phyloP scores from a whole-genome alignment of 2,329 filamentous ascomycete species.

The Sclerotinia borealis region DNA sequence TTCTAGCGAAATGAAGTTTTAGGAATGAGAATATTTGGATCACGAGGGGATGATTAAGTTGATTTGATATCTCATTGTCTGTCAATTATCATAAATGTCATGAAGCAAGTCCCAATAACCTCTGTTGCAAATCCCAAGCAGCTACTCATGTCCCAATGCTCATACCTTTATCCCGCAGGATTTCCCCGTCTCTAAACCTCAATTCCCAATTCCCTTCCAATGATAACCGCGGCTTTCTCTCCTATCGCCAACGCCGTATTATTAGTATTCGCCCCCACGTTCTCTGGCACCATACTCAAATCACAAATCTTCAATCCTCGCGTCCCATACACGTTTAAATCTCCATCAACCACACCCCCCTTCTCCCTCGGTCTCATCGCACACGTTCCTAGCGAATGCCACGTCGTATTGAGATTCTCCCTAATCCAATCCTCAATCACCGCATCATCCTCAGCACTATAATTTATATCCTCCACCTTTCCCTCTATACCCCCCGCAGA shows the following conservation, averaged over 20 bases:
- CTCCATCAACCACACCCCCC: constrained; percentile 36
- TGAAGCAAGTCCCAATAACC: background rate
- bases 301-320: constrained; percentile 39
- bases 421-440: constrained; percentile 40
- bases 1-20: background rate
- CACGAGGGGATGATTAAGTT: background rate
- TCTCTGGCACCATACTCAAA: constrained; percentile 33
- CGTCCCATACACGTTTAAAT: constrained; percentile 37
- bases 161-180: background rate
- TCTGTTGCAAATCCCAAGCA: background rate
- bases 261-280: constrained; percentile 41
- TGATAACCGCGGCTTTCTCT: constrained; percentile 37
- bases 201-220: constrained; percentile 36
- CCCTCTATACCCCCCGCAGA: constrained; percentile 24
- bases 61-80: background rate
- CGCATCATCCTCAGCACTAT: constrained; percentile 30
- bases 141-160: background rate
- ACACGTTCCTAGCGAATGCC: constrained; percentile 38
- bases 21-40: background rate
- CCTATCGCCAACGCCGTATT: constrained; percentile 40
- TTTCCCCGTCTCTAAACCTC: constrained; percentile 15
- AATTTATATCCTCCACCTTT: constrained; percentile 35
- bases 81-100: background rate
- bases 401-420: constrained; percentile 36
- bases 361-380: constrained; percentile 35